phyloP scores from a whole-genome alignment of 208 protist species.

The Borovskyia barvae region DNA sequence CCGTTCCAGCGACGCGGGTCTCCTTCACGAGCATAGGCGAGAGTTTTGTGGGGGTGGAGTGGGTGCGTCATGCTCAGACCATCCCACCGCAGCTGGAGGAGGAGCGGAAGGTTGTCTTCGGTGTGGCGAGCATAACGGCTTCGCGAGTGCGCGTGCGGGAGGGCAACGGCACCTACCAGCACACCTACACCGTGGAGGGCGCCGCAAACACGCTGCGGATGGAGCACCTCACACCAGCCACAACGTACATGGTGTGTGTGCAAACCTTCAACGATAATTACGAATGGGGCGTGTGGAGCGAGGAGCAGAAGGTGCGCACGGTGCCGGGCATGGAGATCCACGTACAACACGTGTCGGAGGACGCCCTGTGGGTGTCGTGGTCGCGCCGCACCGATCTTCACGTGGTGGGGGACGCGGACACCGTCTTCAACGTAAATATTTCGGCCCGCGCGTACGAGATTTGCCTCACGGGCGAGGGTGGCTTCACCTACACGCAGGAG shows the following conservation, averaged over 20 bases:
- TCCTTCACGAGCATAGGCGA: constrained; percentile 86
- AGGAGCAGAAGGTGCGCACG: constrained; percentile 84
- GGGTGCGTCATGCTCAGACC: constrained; percentile 70
- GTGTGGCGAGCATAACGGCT: constrained; percentile 70
- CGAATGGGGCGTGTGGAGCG: constrained; percentile 90
- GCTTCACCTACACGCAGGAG: constrained; percentile 79
- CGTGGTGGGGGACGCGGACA: constrained; percentile 57
- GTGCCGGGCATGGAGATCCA: constrained; percentile 83
- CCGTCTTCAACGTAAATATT: constrained; percentile 80
- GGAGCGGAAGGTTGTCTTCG: constrained; percentile 46
- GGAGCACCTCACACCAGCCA: constrained; percentile 66
- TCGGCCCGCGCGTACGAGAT: constrained; percentile 78
- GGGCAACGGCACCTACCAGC: constrained; percentile 60
- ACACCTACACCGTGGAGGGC: constrained; percentile 69
- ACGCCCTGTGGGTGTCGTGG: constrained; percentile 87
- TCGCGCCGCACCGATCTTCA: constrained; percentile 63
- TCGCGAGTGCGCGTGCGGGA: constrained; percentile 86
- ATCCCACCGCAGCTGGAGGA: constrained; percentile 61
- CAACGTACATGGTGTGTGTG: constrained; percentile 85
- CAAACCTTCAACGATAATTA: constrained; percentile 92
- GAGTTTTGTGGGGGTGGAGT: constrained; percentile 75
- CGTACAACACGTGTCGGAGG: constrained; percentile 87
- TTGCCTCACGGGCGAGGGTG: constrained; percentile 64
- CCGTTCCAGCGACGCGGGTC: constrained; percentile 74
- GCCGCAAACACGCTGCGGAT: constrained; percentile 61